Conservation (phyloP, 352 stramenopile species). For the Phytophthora gonapodyides region DNA sequence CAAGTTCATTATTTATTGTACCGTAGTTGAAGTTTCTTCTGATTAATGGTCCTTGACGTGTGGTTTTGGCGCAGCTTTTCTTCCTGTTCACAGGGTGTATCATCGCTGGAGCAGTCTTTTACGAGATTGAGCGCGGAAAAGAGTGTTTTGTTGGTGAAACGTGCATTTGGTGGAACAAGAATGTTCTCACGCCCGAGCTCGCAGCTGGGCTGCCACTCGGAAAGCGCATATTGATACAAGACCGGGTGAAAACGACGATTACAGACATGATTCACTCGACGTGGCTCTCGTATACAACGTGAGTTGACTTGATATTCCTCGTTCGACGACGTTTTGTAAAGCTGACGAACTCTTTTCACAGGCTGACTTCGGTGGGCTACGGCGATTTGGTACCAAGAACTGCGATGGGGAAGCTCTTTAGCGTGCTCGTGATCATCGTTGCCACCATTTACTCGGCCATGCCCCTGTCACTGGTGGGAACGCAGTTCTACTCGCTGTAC, state of each 20-base stretch:
- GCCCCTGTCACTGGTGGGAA: slow-evolving; percentile 73
- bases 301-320: slow-evolving; percentile 12
- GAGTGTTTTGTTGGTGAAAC: slow-evolving; percentile 60
- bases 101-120: slow-evolving; percentile 64
- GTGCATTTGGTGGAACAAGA: slow-evolving; percentile 64
- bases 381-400: slow-evolving; percentile 71
- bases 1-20: background rate
- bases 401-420: slow-evolving; percentile 65
- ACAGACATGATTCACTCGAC: slow-evolving; percentile 72
- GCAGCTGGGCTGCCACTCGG: slow-evolving; percentile 40
- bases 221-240: slow-evolving; percentile 74
- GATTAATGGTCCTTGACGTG: background rate
- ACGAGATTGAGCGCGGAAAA: slow-evolving; percentile 75
- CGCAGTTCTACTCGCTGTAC: slow-evolving; percentile 75
- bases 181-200: slow-evolving; percentile 56
- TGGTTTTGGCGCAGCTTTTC: slow-evolving; percentile 50
- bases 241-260: slow-evolving; percentile 47
- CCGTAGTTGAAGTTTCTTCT: background rate
- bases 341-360: slow-evolving; percentile 20
- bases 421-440: slow-evolving; percentile 65
- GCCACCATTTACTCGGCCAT: slow-evolving; percentile 77
- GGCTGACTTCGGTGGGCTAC: slow-evolving; percentile 74
- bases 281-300: slow-evolving; percentile 75
- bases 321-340: background rate
- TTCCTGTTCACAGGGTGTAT: slow-evolving; percentile 76